Evolutionary conservation across 2,329 filamentous ascomycete genomes (phyloP).

Genomic region (Aspergillus tamarii): DNA sequence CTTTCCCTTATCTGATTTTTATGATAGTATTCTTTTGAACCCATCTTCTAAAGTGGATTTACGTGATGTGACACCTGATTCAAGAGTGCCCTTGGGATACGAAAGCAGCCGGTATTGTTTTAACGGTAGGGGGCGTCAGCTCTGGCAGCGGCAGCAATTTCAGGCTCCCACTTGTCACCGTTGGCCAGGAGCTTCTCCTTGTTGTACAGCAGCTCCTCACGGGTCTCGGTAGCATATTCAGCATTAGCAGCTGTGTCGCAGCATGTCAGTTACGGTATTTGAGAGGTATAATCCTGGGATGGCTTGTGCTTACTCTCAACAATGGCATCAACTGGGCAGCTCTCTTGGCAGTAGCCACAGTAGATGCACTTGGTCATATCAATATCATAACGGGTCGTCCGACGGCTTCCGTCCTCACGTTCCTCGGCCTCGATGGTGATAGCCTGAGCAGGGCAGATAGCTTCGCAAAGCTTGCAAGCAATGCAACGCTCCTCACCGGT

Average conservation of each 20-base stretch:
- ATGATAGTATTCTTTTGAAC: constrained; percentile 5
- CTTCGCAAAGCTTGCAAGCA: constrained; percentile 99
- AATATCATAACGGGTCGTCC: constrained; percentile 97
- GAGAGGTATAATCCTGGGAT: constrained; percentile 20
- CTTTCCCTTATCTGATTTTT: constrained; percentile 5
- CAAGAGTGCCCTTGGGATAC: constrained; percentile 6
- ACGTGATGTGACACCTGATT: constrained; percentile 8
- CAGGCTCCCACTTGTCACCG: constrained; percentile 97
- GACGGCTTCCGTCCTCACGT: constrained; percentile 89
- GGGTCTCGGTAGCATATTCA: constrained; percentile 75
- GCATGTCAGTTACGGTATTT: constrained; percentile 12
- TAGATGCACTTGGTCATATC: constrained; percentile 99
- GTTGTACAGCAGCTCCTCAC: constrained; percentile 96
- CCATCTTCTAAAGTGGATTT: constrained; percentile 8
- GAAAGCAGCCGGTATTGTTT: constrained; percentile 26
- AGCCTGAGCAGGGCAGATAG: constrained; percentile 94
- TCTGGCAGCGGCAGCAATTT: constrained; percentile 86
- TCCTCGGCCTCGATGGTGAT: constrained; percentile 99
- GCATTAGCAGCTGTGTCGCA: constrained; percentile 63
- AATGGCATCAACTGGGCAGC: constrained; percentile 95
- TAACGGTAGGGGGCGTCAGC: constrained; percentile 93
- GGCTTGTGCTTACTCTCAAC: constrained; percentile 62
- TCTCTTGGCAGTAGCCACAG: constrained; percentile 99
- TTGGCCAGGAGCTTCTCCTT: constrained; percentile 92
- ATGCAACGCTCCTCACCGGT: constrained; percentile 99